Evolutionary conservation across 2,329 filamentous ascomycete genomes (phyloP).

Genomic region (Bipolaris cookei): DNA sequence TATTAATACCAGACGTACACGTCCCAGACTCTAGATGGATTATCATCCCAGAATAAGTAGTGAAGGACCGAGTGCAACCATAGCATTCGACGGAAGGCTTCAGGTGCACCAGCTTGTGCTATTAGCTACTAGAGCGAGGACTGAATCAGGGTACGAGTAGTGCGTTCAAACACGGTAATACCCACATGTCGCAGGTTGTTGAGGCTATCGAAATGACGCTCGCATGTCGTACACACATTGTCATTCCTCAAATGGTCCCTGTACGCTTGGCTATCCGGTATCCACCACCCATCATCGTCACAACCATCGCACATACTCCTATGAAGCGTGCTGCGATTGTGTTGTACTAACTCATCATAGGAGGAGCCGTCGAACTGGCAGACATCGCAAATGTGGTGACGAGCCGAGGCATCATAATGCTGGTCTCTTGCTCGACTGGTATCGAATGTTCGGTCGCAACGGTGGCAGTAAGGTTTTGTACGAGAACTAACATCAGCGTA

Average conservation of each 20-base stretch:
- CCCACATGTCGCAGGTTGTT: neutral
- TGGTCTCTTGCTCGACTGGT: neutral
- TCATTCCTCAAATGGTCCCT: neutral
- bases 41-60: constrained; percentile 21
- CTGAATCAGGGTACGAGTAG: neutral
- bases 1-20: constrained; percentile 24
- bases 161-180: neutral
- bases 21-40: constrained; percentile 24
- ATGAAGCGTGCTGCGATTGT: neutral
- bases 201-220: neutral
- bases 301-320: neutral
- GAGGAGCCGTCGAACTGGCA: neutral
- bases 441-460: neutral
- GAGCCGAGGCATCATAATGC: neutral
- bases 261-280: neutral
- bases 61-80: constrained; percentile 19
- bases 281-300: neutral
- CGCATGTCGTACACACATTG: neutral
- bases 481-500: no score
- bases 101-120: constrained; percentile 1
- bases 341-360: neutral
- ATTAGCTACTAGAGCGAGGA: neutral
- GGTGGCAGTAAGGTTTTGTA: neutral
- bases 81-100: constrained; percentile 14
- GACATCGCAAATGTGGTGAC: neutral